These are phyloP conservation scores for Monosporascus ibericus DNA, from an alignment of 2,329 filamentous ascomycete species.

Conservation along the genomic window DNA sequence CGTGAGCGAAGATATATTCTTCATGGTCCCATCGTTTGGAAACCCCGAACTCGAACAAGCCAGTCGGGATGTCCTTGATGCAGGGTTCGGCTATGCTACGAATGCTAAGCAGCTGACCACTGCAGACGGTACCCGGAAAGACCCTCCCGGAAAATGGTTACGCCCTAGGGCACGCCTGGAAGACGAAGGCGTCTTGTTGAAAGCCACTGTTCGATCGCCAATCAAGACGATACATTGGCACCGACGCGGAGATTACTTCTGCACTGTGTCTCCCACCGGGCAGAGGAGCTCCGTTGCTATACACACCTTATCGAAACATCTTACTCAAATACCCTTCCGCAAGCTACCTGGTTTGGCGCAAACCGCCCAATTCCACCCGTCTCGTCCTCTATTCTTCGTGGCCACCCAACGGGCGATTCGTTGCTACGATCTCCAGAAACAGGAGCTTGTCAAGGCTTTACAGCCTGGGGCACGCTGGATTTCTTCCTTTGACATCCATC, in stretches of 20 bases:
- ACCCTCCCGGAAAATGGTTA: constrained; percentile 74
- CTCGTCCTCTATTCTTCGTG: constrained; percentile 88
- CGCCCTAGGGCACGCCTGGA: constrained; percentile 70
- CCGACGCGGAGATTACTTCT: constrained; percentile 87
- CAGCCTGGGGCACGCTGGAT: constrained; percentile 93
- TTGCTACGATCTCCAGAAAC: constrained; percentile 86
- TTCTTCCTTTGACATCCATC: constrained; percentile 87
- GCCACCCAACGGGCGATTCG: constrained; percentile 91
- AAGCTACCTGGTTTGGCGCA: constrained; percentile 69
- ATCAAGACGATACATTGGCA: constrained; percentile 94
- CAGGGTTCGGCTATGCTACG: constrained; percentile 90
- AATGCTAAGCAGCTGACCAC: constrained; percentile 53
- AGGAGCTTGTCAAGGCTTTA: constrained; percentile 87
- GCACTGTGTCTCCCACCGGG: constrained; percentile 78
- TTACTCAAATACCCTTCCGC: constrained; percentile 91
- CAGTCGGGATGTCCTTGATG: constrained; percentile 72
- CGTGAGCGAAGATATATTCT: constrained; percentile 76
- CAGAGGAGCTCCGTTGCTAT: constrained; percentile 80
- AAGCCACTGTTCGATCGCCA: constrained; percentile 70
- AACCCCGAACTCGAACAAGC: constrained; percentile 67
- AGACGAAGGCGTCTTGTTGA: constrained; percentile 71
- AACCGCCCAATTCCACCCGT: constrained; percentile 90
- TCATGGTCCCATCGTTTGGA: constrained; percentile 70
- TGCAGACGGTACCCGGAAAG: constrained; percentile 58
- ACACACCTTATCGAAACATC: constrained; percentile 90